A percentile compares a stretch with the other conserved stretches of the same genome.
Evolutionary conservation across 75 land plant genomes (phyloP).

Genomic region (Adiantum capillusveneris): DNA sequence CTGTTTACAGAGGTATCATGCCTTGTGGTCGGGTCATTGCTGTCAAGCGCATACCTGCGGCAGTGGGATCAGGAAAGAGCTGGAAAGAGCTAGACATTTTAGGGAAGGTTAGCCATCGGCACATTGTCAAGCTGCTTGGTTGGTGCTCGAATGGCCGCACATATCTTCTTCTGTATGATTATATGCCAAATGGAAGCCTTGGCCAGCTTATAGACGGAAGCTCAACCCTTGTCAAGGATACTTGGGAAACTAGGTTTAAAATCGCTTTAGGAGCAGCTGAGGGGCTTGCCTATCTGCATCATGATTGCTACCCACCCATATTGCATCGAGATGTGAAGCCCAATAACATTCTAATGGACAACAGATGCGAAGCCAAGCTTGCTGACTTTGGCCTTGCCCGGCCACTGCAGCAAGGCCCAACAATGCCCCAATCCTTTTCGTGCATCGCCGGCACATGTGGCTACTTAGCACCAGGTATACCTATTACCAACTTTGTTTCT

Average conservation of each 20-base stretch:
- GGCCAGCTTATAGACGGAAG: conserved; percentile 43
- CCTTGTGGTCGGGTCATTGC: conserved; percentile 38
- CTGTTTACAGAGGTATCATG: conserved; percentile 48
- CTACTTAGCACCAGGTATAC: conserved; percentile 32
- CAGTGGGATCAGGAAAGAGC: conserved; percentile 41
- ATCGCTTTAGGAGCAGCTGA: neutral
- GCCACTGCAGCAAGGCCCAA: no score
- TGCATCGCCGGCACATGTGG: conserved; percentile 26
- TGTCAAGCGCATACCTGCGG: conserved; percentile 44
- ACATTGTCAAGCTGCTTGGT: conserved; percentile 50
- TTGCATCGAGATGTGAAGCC: conserved; percentile 49
- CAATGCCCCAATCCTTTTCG: conserved; percentile 12
- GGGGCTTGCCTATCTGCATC: conserved; percentile 43
- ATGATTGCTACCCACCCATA: conserved; percentile 40
- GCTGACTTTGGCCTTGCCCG: conserved; percentile 56
- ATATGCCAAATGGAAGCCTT: conserved; percentile 53
- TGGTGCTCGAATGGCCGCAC: conserved; percentile 42
- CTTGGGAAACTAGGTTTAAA: no score
- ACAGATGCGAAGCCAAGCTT: conserved; percentile 33
- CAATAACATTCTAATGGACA: conserved; percentile 44
- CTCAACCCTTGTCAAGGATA: conserved; percentile 22
- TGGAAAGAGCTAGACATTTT: conserved; percentile 52
- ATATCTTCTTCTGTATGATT: conserved; percentile 53
- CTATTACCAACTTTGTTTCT: no score
- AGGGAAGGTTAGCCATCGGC: conserved; percentile 46